phyloP scores from a whole-genome alignment of 208 protist genomes.

The Crithidia mellificae region DNA sequence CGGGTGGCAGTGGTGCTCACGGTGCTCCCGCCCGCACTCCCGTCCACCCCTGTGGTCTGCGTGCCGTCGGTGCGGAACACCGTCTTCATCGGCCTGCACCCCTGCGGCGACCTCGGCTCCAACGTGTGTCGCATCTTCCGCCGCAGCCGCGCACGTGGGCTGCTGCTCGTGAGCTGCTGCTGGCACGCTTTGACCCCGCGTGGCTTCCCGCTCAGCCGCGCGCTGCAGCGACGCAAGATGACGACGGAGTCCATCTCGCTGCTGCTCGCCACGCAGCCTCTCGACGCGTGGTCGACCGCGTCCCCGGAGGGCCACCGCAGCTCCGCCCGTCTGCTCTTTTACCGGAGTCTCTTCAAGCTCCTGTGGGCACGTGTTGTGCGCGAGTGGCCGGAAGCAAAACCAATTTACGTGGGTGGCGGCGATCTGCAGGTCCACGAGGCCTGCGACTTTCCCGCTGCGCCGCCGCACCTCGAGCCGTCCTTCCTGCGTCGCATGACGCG shows the following conservation, averaged over 20 bases:
- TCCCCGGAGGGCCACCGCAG: slow-evolving; percentile 65
- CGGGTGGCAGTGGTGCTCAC: slow-evolving; percentile 39
- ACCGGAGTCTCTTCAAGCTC: slow-evolving; percentile 70
- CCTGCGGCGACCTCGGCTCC: slow-evolving; percentile 88
- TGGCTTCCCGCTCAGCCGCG: slow-evolving; percentile 77
- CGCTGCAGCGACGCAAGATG: slow-evolving; percentile 53
- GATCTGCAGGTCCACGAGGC: not conserved
- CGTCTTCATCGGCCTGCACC: slow-evolving; percentile 80
- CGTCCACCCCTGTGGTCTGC: slow-evolving; percentile 37
- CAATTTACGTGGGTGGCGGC: slow-evolving; percentile 1
- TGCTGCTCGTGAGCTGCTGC: slow-evolving; percentile 91
- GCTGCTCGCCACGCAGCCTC: slow-evolving; percentile 84
- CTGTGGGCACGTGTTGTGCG: slow-evolving; percentile 50
- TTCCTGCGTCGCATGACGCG: slow-evolving; percentile 74
- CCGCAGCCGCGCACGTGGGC: slow-evolving; percentile 42
- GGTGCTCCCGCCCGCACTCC: slow-evolving; percentile 39
- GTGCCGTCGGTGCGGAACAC: slow-evolving; percentile 75
- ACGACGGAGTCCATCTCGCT: slow-evolving; percentile 57
- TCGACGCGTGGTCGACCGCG: slow-evolving; percentile 77
- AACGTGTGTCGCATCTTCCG: slow-evolving; percentile 76
- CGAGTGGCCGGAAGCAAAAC: slow-evolving; percentile 26
- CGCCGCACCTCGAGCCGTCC: slow-evolving; percentile 73
- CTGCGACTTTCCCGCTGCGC: slow-evolving; percentile 14
- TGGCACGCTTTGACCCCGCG: slow-evolving; percentile 79
- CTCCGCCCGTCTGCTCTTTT: slow-evolving; percentile 79